A percentile compares a stretch with the other conserved stretches of the same genome.
Conservation (phyloP, 169 alveolate species). For the Cryptosporidium andersoni region DNA sequence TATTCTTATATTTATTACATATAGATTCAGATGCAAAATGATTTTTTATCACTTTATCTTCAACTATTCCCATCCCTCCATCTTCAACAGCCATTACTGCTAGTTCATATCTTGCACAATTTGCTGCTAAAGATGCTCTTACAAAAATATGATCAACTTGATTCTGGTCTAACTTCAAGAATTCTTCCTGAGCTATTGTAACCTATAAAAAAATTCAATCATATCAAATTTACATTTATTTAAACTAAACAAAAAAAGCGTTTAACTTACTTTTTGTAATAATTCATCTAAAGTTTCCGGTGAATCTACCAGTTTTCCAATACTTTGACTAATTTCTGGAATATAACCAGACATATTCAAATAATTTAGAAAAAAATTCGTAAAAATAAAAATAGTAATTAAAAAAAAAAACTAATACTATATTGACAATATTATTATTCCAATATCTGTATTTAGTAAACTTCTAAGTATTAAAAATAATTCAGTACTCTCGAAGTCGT, state of each 20-base stretch:
- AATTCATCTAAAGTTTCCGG: constrained; percentile 57
- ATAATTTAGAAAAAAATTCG: not conserved
- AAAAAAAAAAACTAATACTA: too few relatives aligned
- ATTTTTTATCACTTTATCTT: constrained; percentile 71
- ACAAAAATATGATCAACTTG: constrained; percentile 71
- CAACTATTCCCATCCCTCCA: constrained; percentile 73
- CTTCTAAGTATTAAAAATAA: too few relatives aligned
- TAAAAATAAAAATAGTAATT: too few relatives aligned
- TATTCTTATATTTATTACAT: constrained; percentile 62
- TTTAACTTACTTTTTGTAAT: constrained; percentile 40
- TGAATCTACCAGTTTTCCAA: constrained; percentile 66
- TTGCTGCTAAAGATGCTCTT: constrained; percentile 72
- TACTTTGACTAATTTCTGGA: constrained; percentile 67
- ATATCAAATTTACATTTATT: not conserved
- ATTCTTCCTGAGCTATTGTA: constrained; percentile 50
- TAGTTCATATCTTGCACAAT: constrained; percentile 56
- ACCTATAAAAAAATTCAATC: constrained; percentile 18
- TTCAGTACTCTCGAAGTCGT: too few relatives aligned
- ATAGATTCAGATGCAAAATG: constrained; percentile 73
- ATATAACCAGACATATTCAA: constrained; percentile 31
- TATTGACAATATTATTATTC: too few relatives aligned
- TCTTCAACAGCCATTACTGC: constrained; percentile 72
- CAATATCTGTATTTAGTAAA: too few relatives aligned
- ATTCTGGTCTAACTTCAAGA: constrained; percentile 57
- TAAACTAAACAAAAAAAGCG: too few relatives aligned